Conservation (phyloP, 768 basidiomycete genomes). For the Hydnomerulius pinastri region DNA sequence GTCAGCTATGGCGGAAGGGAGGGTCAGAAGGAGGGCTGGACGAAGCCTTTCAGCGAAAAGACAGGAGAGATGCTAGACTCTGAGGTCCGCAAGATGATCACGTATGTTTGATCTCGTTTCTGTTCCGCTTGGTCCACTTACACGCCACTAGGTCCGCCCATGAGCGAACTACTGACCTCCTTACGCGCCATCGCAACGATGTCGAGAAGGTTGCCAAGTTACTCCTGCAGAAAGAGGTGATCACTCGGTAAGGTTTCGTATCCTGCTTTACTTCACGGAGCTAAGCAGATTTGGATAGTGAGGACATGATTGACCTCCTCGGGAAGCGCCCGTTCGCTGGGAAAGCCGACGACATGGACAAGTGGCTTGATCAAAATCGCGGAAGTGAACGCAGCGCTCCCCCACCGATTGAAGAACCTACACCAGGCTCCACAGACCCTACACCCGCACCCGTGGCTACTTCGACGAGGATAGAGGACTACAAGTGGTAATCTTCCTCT, state of each 20-base stretch:
- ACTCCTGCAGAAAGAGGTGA: constrained; percentile 92
- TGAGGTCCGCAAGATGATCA: constrained; percentile 96
- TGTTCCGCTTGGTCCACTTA: constrained; percentile 7
- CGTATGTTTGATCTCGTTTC: constrained; percentile 40
- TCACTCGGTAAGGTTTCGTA: constrained; percentile 68
- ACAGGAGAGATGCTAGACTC: constrained; percentile 91
- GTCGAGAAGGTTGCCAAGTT: constrained; percentile 93
- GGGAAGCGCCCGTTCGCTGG: constrained; percentile 83
- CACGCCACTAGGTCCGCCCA: constrained; percentile 62
- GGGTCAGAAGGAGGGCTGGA: constrained; percentile 83
- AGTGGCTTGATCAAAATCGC: constrained; percentile 87
- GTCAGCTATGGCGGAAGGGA: constrained; percentile 94
- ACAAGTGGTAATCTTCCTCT: constrained; percentile 11
- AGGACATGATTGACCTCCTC: constrained; percentile 84
- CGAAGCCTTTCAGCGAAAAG: constrained; percentile 98
- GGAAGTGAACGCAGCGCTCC: constrained; percentile 61
- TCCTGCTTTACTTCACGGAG: not conserved
- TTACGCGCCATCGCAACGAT: constrained; percentile 79
- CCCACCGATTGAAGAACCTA: constrained; percentile 56
- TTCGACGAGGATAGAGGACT: constrained; percentile 38
- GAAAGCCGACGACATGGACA: constrained; percentile 91
- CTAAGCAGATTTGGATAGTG: constrained; percentile 43
- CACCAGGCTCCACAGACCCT: constrained; percentile 41
- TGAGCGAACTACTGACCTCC: constrained; percentile 74
- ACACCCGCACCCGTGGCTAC: constrained; percentile 53